Evolutionary conservation across 768 basidiomycete genomes (phyloP).

Genomic region (Megacollybia marginata): DNA sequence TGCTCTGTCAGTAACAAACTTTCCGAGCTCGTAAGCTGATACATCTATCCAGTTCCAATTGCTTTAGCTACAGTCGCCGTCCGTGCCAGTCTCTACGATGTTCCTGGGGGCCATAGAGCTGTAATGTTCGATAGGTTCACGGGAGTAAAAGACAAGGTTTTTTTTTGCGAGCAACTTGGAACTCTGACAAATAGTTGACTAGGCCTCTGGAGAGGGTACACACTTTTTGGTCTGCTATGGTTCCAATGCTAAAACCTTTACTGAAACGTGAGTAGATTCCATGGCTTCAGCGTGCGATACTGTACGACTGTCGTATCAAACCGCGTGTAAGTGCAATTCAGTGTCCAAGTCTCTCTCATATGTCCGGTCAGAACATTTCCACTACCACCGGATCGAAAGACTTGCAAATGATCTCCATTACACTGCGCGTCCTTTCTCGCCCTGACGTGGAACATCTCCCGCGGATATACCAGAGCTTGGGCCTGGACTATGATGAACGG

Average conservation of each 20-base stretch:
- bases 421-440: conserved; percentile 89
- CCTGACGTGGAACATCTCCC: conserved; percentile 85
- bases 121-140: conserved; percentile 98
- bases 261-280: conserved; percentile 37
- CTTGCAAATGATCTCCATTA: conserved; percentile 97
- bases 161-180: conserved; percentile 9
- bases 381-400: conserved; percentile 98
- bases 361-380: conserved; percentile 73
- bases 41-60: conserved; percentile 31
- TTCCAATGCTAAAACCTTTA: too few species aligned
- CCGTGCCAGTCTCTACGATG: conserved; percentile 56
- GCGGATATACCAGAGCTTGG: conserved; percentile 92
- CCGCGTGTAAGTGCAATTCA: conserved; percentile 56
- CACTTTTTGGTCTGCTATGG: conserved; percentile 57
- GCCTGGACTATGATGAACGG: conserved; percentile 96
- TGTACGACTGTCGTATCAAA: conserved; percentile 97
- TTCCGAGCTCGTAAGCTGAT: too few species aligned
- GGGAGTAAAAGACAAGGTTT: conserved; percentile 76
- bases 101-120: conserved; percentile 88
- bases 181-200: conserved; percentile 5
- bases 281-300: conserved; percentile 91
- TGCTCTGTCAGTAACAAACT: too few species aligned
- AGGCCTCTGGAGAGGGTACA: conserved; percentile 91
- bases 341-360: conserved; percentile 2
- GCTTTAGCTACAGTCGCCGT: conserved; percentile 35